Conservation (phyloP, 768 basidiomycete genomes). For the Rhizopogon vulgaris region DNA sequence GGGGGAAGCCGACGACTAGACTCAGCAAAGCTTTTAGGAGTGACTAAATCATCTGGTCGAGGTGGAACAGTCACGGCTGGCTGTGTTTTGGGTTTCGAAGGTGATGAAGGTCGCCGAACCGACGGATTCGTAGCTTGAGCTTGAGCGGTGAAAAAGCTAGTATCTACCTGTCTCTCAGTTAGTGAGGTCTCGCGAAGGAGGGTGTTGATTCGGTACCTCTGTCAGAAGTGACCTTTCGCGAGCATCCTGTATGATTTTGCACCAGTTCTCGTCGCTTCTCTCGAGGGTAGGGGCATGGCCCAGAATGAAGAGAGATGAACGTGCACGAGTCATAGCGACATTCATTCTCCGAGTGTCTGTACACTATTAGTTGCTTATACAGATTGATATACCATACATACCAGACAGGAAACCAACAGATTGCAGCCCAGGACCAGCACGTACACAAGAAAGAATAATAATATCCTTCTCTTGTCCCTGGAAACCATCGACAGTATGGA, state of each 20-base stretch:
- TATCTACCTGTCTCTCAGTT: slow-evolving; percentile 23
- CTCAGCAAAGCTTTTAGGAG: slow-evolving; percentile 31
- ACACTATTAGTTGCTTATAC: slow-evolving; percentile 1
- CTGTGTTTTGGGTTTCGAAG: slow-evolving; percentile 15
- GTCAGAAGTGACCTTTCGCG: slow-evolving; percentile 54
- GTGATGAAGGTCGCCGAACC: slow-evolving; percentile 13
- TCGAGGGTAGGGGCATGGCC: slow-evolving; percentile 89
- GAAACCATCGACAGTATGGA: slow-evolving; percentile 98
- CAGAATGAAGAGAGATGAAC: slow-evolving; percentile 89
- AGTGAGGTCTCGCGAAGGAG: neutral
- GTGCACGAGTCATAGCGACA: slow-evolving; percentile 96
- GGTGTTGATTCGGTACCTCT: slow-evolving; percentile 42
- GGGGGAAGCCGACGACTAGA: slow-evolving; percentile 15
- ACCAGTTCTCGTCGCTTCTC: slow-evolving; percentile 78
- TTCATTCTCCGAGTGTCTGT: slow-evolving; percentile 88
- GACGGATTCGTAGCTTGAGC: slow-evolving; percentile 12
- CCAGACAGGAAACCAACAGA: slow-evolving; percentile 87
- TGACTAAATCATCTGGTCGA: slow-evolving; percentile 30
- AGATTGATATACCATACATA: slow-evolving; percentile 33
- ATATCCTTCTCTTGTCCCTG: slow-evolving; percentile 99
- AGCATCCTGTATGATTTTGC: slow-evolving; percentile 71
- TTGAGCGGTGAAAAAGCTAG: slow-evolving; percentile 33
- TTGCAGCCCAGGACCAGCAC: slow-evolving; percentile 80
- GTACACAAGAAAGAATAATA: slow-evolving; percentile 95
- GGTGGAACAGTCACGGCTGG: slow-evolving; percentile 6